These are phyloP conservation scores for Claviceps sorghi DNA, from an alignment of 2,329 filamentous ascomycete genomes.

Conservation along the genomic window DNA sequence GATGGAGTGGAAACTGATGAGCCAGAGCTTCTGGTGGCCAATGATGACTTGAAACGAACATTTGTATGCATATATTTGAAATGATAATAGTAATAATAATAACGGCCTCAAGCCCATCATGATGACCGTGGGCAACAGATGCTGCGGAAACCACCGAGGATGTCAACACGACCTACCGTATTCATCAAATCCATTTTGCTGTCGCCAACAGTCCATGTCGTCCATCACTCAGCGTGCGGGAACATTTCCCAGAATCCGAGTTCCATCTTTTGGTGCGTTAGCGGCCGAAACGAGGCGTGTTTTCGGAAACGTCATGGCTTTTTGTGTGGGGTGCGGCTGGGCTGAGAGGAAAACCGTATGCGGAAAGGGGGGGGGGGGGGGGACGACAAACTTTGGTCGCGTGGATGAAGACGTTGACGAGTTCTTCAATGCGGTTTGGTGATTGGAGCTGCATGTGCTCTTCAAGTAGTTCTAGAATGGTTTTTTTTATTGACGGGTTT, in stretches of 20 bases:
- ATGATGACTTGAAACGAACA: not conserved
- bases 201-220: too few relatives aligned
- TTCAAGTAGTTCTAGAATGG: slow-evolving; percentile 52
- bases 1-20: not conserved
- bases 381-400: slow-evolving; percentile 55
- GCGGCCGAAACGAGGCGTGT: not conserved
- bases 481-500: too few relatives aligned
- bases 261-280: slow-evolving; percentile 28
- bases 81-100: too few relatives aligned
- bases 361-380: not conserved
- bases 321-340: too few relatives aligned
- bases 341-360: not conserved
- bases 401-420: slow-evolving; percentile 72
- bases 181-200: too few relatives aligned
- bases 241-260: slow-evolving; percentile 43
- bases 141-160: not conserved
- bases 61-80: too few relatives aligned
- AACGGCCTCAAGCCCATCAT: too few relatives aligned
- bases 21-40: not conserved
- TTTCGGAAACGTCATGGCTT: not conserved
- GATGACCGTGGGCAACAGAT: too few relatives aligned
- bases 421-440: slow-evolving; percentile 60
- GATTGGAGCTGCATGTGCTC: slow-evolving; percentile 59
- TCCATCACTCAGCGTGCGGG: slow-evolving; percentile 14
- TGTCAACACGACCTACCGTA: not conserved